A percentile compares a stretch with the other conserved stretches of the same genome.
These are phyloP conservation scores for Termitomyces sp. DNA, from an alignment of 768 basidiomycete species.

Conservation along the genomic window DNA sequence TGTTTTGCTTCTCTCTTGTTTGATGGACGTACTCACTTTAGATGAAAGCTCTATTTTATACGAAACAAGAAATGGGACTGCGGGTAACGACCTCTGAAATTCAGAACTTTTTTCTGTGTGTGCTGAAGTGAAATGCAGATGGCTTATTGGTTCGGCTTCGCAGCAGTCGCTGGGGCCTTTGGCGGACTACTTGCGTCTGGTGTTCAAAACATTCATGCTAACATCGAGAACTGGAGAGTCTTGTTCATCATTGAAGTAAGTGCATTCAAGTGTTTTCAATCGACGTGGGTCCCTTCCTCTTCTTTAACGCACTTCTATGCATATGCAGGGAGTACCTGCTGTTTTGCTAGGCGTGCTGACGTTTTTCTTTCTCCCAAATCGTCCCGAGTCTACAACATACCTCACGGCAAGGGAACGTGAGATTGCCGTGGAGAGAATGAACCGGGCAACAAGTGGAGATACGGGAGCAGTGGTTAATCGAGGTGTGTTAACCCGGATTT, in stretches of 20 bases:
- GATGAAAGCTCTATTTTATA: conserved; percentile 66
- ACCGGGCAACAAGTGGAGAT: conserved; percentile 61
- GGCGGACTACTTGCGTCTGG: conserved; percentile 83
- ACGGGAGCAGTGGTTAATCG: conserved; percentile 58
- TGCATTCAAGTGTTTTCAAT: background rate
- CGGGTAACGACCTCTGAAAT: conserved; percentile 32
- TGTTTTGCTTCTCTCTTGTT: background rate
- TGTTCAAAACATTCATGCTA: conserved; percentile 51
- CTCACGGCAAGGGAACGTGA: conserved; percentile 48
- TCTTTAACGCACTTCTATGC: background rate
- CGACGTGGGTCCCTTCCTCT: background rate
- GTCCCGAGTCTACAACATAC: conserved; percentile 64
- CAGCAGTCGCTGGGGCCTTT: conserved; percentile 80
- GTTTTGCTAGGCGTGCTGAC: conserved; percentile 56
- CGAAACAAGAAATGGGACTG: conserved; percentile 65
- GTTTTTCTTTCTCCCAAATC: conserved; percentile 54
- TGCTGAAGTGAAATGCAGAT: conserved; percentile 25
- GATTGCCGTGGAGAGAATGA: conserved; percentile 63
- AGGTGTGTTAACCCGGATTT: conserved; percentile 25
- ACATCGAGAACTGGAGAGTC: conserved; percentile 51
- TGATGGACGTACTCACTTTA: background rate
- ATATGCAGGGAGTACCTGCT: conserved; percentile 59
- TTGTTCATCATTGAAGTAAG: conserved; percentile 70
- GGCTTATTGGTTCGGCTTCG: conserved; percentile 83
- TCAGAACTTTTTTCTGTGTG: background rate